These are phyloP conservation scores for Chytridium lagenaria DNA, from an alignment of 371 early-diverging fungal genomes.

Conservation along the genomic window DNA sequence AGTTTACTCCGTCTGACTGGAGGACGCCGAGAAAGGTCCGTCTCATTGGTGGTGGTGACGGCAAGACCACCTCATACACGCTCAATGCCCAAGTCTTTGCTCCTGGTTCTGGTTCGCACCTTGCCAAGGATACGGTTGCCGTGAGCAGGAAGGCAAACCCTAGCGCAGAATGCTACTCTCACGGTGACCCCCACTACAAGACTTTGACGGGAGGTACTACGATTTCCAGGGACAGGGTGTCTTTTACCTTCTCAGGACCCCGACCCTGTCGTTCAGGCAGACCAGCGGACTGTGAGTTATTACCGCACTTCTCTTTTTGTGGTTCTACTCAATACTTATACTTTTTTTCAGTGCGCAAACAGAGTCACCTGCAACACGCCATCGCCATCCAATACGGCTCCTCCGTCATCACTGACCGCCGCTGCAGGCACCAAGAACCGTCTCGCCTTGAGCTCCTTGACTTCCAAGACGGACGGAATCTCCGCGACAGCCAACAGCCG, in stretches of 20 bases:
- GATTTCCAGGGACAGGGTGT: constrained; percentile 23
- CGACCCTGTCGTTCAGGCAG: constrained; percentile 22
- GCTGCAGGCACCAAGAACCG: neutral
- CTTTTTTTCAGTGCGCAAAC: neutral
- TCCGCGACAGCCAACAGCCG: neutral
- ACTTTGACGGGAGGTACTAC: constrained; percentile 13
- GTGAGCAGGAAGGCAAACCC: too few species aligned
- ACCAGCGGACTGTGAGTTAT: constrained; percentile 21
- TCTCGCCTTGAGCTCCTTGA: neutral
- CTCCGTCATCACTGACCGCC: neutral
- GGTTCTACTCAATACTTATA: neutral
- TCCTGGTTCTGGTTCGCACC: too few species aligned
- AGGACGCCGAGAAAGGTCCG: neutral
- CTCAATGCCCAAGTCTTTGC: too few species aligned
- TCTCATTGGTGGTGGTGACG: neutral
- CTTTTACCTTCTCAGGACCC: constrained; percentile 24
- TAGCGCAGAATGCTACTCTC: neutral
- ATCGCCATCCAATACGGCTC: constrained; percentile 2
- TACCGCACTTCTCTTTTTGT: neutral
- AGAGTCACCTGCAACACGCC: neutral
- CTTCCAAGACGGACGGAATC: neutral
- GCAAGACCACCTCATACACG: neutral
- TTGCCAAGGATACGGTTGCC: too few species aligned
- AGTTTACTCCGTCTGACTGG: neutral
- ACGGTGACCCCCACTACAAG: constrained; percentile 31